Percentiles rank a stretch among this genome's conserved stretches.
Evolutionary conservation across 208 protist species (phyloP).

Genomic region (Tritrichomonas musculus): DNA sequence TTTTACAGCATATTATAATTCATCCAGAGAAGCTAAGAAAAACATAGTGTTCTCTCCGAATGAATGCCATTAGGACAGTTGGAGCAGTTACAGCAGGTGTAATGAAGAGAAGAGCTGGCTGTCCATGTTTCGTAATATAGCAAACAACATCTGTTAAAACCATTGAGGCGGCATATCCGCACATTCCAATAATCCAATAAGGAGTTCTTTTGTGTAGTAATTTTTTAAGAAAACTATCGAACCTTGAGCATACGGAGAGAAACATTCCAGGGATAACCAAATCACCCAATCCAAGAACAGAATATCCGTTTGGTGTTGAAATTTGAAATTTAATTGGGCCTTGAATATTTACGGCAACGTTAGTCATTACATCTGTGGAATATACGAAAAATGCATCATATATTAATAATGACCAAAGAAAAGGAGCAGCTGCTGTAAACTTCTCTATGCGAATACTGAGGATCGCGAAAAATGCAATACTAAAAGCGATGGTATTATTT

Average conservation of each 20-base stretch:
- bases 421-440: background rate
- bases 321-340: background rate
- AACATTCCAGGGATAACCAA: slow-evolving; percentile 1
- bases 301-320: background rate
- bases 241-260: background rate
- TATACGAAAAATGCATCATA: slow-evolving; percentile 28
- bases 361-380: background rate
- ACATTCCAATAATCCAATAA: slow-evolving; percentile 25
- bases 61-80: background rate
- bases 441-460: slow-evolving; percentile 2
- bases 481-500: slow-evolving; percentile 25
- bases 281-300: background rate
- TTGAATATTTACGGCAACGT: background rate
- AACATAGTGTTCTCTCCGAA: background rate
- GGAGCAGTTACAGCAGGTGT: background rate
- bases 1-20: too few relatives aligned
- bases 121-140: background rate
- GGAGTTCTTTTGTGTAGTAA: background rate
- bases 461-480: background rate
- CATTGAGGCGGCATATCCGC: background rate
- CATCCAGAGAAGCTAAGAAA: background rate
- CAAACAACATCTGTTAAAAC: background rate
- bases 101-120: background rate
- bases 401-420: slow-evolving; percentile 13
- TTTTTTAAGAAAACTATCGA: slow-evolving; percentile 8